Evolutionary conservation across 2,329 filamentous ascomycete genomes (phyloP).

Genomic region (Colletotrichum liaoningense): DNA sequence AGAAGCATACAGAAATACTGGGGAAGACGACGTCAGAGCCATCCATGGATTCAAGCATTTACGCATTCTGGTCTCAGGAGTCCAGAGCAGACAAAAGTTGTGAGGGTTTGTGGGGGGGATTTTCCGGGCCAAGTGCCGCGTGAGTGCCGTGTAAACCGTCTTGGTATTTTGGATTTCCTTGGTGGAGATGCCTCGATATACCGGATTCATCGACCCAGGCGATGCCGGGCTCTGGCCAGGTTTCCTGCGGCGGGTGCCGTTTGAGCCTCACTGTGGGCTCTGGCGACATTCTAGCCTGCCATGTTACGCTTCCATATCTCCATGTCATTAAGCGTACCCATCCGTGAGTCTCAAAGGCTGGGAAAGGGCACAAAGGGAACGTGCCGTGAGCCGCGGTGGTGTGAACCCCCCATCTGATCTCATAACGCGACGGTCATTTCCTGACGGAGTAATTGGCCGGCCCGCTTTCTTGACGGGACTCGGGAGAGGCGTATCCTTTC

Average conservation of each 20-base stretch:
- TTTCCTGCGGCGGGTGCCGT: not conserved
- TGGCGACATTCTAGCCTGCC: not conserved
- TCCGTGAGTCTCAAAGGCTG: too few relatives aligned
- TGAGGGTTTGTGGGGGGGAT: not conserved
- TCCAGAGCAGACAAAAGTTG: not conserved
- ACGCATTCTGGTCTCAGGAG: not conserved
- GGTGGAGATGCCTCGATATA: not conserved
- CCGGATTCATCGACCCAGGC: not conserved
- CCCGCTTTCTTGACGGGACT: not conserved
- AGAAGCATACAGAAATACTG: not conserved
- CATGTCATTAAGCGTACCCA: too few relatives aligned
- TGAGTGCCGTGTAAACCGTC: conserved; percentile 19
- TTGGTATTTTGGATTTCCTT: conserved; percentile 7
- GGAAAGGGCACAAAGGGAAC: not conserved
- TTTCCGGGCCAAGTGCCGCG: conserved; percentile 20
- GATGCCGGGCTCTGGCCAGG: not conserved
- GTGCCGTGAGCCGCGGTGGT: conserved; percentile 12
- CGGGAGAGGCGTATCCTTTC: not conserved
- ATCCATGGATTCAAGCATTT: not conserved
- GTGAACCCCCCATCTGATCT: conserved; percentile 13
- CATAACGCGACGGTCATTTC: conserved; percentile 23
- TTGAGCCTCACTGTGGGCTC: not conserved
- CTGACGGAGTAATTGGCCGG: not conserved
- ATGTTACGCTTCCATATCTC: too few relatives aligned
- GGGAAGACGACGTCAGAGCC: not conserved